These are phyloP conservation scores for Suillus hirtellus DNA, from an alignment of 768 basidiomycete species.

Conservation along the genomic window DNA sequence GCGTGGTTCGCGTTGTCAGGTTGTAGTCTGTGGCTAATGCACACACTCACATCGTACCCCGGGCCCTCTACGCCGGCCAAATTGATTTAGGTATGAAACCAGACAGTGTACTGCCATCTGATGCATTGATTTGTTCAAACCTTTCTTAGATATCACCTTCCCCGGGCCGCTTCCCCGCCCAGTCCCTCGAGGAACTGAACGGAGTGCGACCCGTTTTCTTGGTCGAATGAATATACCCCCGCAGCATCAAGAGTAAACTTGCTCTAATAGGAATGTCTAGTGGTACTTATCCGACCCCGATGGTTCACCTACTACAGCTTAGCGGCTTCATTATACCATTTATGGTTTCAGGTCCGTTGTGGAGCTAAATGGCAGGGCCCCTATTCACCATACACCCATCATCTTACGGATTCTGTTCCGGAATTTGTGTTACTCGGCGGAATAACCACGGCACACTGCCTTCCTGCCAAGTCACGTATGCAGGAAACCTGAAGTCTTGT, in stretches of 20 bases:
- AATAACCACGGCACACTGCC: slow-evolving; percentile 71
- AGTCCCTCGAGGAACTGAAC: slow-evolving; percentile 1
- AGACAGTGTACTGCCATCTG: not conserved
- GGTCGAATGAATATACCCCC: slow-evolving; percentile 50
- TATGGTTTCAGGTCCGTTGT: not conserved
- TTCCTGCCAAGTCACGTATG: slow-evolving; percentile 56
- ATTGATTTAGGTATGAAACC: not conserved
- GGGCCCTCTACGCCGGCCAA: not conserved
- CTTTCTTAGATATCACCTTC: slow-evolving; percentile 13
- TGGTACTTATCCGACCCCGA: not conserved
- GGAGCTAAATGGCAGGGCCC: slow-evolving; percentile 43
- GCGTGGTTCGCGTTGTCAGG: not conserved
- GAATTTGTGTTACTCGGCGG: slow-evolving; percentile 58
- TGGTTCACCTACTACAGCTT: not conserved
- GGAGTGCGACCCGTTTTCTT: slow-evolving; percentile 9
- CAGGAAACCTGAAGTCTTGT: slow-evolving; percentile 70
- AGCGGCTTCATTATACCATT: not conserved
- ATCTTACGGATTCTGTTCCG: slow-evolving; percentile 56
- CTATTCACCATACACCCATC: slow-evolving; percentile 50
- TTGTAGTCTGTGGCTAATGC: not conserved
- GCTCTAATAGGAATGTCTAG: slow-evolving; percentile 32
- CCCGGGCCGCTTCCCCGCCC: not conserved
- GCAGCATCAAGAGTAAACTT: slow-evolving; percentile 63
- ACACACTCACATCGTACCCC: not conserved
- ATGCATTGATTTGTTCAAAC: slow-evolving; percentile 5